Evolutionary conservation across 2,329 filamentous ascomycete genomes (phyloP), one percentile per base, ranked within the genome.

Genomic region (Trichoderma pleuroti): DNA sequence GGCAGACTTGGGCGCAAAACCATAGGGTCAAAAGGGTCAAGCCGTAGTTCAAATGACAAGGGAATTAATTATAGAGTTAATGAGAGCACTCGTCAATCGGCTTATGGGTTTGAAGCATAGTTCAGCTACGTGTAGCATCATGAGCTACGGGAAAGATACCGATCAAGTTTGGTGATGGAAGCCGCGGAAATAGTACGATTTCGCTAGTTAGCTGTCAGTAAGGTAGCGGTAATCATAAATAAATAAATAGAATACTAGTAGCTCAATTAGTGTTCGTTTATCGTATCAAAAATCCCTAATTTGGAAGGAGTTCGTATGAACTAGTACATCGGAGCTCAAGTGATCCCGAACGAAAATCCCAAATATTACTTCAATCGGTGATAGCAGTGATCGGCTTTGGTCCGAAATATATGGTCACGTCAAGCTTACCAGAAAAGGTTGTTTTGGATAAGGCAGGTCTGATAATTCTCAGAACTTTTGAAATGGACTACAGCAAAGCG

Each of bases 231-330:
- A 28, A 26, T 56, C 24, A 28, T 56, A 26, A n/a, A n/a, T n/a
- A 56, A 10, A 21, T n/a, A 49, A 46, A 30, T 5, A 26, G n/a
- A 64, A 34, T 10, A 28, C 12, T 16, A 64, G 62, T 49, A 56
- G 36, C 42, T 34, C 32, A 65, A 32, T 54, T 65, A 65, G n/a
- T 54, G 62, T 32, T 65, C 56, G 46, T 28, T n/a, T 14, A 10
- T 26, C n/a, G 54, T 49, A 49, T 60, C 36, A 30, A 34, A 3
- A 24, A 12, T 24, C 4, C 65, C 28, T 2, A 32, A 60, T 68
- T 36, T 32, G 65, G 65, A 68, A 68, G 65, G 65, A 59, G 65
- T 68, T 59, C 36, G 18, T 46, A 10, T 11, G 12, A 24, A n/a
- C 10, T 57, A 30, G 6, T 32, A 21, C 59, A 26, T n/a, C 39